These are phyloP conservation scores for Fusarium guadeloupense DNA, from an alignment of 2,329 filamentous ascomycete species.

Conservation along the genomic window DNA sequence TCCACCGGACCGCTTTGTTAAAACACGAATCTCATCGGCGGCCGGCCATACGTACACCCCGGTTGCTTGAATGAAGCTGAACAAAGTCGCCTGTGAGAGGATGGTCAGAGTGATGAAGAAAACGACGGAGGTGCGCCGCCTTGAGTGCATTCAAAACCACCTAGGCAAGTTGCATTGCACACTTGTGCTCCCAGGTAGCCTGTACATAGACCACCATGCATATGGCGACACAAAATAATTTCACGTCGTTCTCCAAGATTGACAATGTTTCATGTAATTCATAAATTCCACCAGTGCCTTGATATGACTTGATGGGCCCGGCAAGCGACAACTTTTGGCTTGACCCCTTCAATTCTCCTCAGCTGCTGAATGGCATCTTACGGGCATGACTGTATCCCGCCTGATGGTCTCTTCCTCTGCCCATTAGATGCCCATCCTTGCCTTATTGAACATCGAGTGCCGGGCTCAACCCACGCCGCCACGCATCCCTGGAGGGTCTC, in stretches of 20 bases:
- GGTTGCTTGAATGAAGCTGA: slow-evolving; percentile 23
- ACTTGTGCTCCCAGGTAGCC: neutral
- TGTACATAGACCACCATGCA: slow-evolving; percentile 5
- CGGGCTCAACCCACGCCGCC: slow-evolving; percentile 23
- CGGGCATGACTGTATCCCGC: neutral
- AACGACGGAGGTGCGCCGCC: neutral
- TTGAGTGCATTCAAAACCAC: neutral
- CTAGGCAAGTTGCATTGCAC: neutral
- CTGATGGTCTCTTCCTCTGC: slow-evolving; percentile 3
- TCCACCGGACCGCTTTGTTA: slow-evolving; percentile 18
- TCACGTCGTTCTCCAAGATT: slow-evolving; percentile 3
- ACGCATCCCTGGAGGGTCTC: slow-evolving; percentile 29
- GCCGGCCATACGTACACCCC: slow-evolving; percentile 19
- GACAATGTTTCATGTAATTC: neutral
- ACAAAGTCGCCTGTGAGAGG: neutral
- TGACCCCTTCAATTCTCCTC: neutral
- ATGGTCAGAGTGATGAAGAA: slow-evolving; percentile 2
- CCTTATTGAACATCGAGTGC: slow-evolving; percentile 20
- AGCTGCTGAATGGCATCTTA: neutral
- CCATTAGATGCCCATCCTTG: slow-evolving; percentile 22
- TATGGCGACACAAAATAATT: neutral
- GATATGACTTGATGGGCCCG: neutral
- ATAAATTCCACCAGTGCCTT: slow-evolving; percentile 4
- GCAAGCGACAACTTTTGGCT: neutral
- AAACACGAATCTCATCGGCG: slow-evolving; percentile 16